Evolutionary conservation across 805 yeast genomes (phyloP), one percentile per base, ranked within the genome.

Genomic region (Schwanniomyces occidentalis): DNA sequence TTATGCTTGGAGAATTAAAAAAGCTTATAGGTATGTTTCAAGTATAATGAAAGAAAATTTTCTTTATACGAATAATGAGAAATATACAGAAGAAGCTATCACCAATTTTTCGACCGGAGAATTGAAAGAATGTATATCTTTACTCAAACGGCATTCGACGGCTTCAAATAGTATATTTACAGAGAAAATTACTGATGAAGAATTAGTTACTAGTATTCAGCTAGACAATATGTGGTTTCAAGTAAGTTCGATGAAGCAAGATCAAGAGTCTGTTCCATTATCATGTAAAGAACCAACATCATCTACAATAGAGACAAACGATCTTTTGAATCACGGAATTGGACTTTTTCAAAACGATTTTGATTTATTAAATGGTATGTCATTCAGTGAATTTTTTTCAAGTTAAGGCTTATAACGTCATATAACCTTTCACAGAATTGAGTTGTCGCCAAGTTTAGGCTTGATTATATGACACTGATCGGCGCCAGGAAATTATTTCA

Each of bases 1-100:
- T 38, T 53, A 62, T 35, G 68, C 70, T 1, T 64, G 70, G 70
- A 51, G 62, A 42, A 54, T 62, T 5, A 51, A 19, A 4, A 34
- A 29, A 18, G 15, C 29, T 5, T 24, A 34, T 15, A 24, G 13
- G 15, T 30, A 27, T 21, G 28, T 28, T 20, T 27, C 29, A 31
- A 25, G 18, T 9, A 14, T 30, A 10, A 29, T 29, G 19, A 13
- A 24, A 17, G 18, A 27, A 4, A 22, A 27, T 13, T 16, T 18
- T 27, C 13, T 34, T 15, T 29, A 17, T 10, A 4, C 22, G 15
- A 30, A 24, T 23, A 24, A 28, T 10, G 18, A 24, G 19, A 24
- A 14, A 3, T 24, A 17, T 17, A 18, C 35, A 12, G 16, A 22
- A 15, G 10, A 14, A 12, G 29, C 28, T 17, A 15, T 32, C n/a